Conservation (phyloP, 2,329 filamentous ascomycete species). For the Clarireedia sp. region DNA sequence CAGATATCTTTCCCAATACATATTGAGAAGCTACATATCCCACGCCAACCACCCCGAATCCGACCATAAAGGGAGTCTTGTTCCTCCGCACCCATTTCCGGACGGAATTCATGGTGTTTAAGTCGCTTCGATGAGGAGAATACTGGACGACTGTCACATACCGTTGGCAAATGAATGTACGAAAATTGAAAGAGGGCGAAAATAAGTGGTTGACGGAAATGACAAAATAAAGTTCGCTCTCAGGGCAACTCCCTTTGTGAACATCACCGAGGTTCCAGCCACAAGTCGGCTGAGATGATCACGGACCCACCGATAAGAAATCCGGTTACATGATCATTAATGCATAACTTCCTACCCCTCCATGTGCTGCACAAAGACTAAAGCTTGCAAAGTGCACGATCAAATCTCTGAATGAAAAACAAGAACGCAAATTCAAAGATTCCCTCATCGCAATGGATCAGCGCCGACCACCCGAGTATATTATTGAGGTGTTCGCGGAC, state of each 20-base stretch:
- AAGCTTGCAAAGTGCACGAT: conserved; percentile 3
- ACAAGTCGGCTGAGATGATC: conserved; percentile 5
- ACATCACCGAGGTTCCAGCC: conserved; percentile 1
- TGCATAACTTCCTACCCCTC: conserved; percentile 11
- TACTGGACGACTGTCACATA: conserved; percentile 14
- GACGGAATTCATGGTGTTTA: conserved; percentile 51
- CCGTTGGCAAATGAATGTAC: conserved; percentile 7
- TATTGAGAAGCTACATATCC: conserved; percentile 92
- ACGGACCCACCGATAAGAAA: conserved; percentile 3
- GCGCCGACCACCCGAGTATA: conserved; percentile 73
- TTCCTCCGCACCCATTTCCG: conserved; percentile 91
- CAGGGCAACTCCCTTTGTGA: conserved; percentile 7
- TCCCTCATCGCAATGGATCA: conserved; percentile 44
- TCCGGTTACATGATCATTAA: background rate
- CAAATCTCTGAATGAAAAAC: background rate
- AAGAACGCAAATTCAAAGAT: conserved; percentile 6
- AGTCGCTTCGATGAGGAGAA: background rate
- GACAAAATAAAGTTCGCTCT: background rate
- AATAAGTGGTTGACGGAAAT: background rate
- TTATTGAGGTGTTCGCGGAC: conserved; percentile 89
- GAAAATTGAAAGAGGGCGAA: background rate
- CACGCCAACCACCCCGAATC: conserved; percentile 77
- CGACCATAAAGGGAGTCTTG: conserved; percentile 80
- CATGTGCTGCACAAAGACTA: conserved; percentile 9
- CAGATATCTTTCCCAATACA: conserved; percentile 81